Conservation (phyloP, 73 alveolate species). For the Paramecium tetraurelia region DNA sequence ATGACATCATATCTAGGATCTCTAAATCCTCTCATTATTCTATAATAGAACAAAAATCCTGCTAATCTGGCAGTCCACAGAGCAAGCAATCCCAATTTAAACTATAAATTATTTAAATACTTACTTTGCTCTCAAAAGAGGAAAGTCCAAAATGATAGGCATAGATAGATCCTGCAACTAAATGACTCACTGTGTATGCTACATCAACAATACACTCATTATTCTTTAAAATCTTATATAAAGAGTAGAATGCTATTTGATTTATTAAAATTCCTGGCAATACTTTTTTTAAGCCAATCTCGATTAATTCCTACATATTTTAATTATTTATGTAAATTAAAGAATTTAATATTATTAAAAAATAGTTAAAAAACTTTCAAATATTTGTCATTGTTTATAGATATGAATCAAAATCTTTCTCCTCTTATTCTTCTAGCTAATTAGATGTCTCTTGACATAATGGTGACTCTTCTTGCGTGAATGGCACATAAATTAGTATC, state of each 20-base stretch:
- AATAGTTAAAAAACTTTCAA: background rate
- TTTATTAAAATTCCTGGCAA: background rate
- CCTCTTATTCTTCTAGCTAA: conserved; percentile 92
- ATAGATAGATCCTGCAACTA: background rate
- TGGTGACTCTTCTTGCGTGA: conserved; percentile 98
- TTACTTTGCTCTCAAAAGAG: background rate
- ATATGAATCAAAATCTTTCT: conserved; percentile 64
- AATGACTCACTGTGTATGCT: background rate
- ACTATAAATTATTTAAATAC: background rate
- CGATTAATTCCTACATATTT: background rate
- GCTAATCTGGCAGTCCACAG: conserved; percentile 13
- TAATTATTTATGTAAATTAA: too few species aligned
- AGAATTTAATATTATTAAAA: background rate
- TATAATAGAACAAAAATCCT: background rate
- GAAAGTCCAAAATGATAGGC: background rate
- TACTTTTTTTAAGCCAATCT: background rate
- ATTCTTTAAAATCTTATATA: background rate
- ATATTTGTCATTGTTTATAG: background rate
- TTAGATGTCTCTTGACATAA: conserved; percentile 94
- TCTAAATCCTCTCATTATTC: background rate
- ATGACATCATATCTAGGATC: conserved; percentile 28
- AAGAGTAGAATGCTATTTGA: background rate
- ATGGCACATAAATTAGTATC: conserved; percentile 96
- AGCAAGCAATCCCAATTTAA: background rate
- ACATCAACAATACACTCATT: conserved; percentile 27